These are phyloP conservation scores for Mycotypha africana DNA, from an alignment of 371 early-diverging fungal genomes.

Conservation along the genomic window DNA sequence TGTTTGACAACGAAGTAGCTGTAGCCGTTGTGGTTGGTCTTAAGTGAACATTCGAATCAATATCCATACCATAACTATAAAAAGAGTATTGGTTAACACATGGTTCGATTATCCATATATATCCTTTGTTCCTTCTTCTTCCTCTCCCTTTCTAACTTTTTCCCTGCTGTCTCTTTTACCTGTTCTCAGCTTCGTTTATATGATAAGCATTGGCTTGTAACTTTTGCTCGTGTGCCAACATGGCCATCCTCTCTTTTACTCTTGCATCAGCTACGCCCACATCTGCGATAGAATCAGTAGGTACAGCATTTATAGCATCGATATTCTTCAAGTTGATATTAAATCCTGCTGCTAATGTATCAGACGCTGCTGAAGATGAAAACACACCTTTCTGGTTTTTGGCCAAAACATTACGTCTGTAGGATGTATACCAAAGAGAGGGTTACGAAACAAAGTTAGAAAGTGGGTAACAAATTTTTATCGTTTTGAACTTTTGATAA, in stretches of 20 bases:
- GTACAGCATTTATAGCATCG: background rate
- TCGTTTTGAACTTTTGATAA: too few species aligned
- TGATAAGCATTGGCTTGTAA: too few species aligned
- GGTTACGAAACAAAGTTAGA: too few species aligned
- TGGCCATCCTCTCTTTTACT: background rate
- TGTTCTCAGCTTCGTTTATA: too few species aligned
- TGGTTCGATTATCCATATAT: background rate
- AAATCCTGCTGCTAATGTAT: constrained; percentile 3
- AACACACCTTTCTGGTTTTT: constrained; percentile 5
- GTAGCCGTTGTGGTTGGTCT: too few species aligned
- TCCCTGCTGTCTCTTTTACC: background rate
- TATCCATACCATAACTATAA: background rate
- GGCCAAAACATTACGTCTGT: constrained; percentile 2
- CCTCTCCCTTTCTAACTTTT: background rate
- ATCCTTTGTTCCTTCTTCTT: background rate
- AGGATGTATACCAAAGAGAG: too few species aligned
- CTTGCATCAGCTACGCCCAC: background rate
- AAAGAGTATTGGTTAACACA: background rate
- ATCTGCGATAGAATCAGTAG: background rate
- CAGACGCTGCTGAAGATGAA: background rate
- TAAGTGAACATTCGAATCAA: too few species aligned
- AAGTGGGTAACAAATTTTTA: background rate
- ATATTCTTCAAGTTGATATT: background rate
- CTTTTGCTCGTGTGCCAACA: background rate
- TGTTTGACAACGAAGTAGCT: too few species aligned